A percentile compares a stretch with the other conserved stretches of the same genome.
Conservation (phyloP, 345 rosid genomes). For the Eucalyptus albens region DNA sequence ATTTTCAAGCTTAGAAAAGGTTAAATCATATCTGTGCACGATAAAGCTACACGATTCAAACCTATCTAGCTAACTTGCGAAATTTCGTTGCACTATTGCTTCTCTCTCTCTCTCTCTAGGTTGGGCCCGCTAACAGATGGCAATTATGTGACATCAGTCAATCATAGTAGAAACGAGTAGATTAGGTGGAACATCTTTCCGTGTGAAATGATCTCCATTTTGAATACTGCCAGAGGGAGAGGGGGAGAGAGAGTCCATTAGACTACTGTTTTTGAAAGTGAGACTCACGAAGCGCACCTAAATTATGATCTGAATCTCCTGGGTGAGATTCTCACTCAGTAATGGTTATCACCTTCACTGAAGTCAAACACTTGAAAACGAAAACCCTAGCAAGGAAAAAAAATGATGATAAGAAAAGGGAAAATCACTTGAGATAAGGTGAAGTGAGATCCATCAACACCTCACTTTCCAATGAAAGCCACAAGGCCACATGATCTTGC, state of each 20-base stretch:
- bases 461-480: slow-evolving; percentile 32
- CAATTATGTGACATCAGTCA: not conserved
- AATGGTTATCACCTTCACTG: not conserved
- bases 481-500: slow-evolving; percentile 36
- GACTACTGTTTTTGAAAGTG: not conserved
- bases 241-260: not conserved
- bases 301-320: not conserved
- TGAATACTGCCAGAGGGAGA: not conserved
- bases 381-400: slow-evolving; percentile 5
- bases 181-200: not conserved
- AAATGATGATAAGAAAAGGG: not conserved
- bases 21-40: not conserved
- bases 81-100: not conserved
- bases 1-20: not conserved
- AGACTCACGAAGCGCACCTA: not conserved
- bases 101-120: not conserved
- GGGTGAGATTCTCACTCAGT: not conserved
- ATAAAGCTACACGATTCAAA: not conserved
- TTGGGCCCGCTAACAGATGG: not conserved
- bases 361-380: not conserved
- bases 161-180: not conserved
- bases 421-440: not conserved
- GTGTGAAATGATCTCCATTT: not conserved
- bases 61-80: not conserved
- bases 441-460: not conserved